A percentile compares a stretch with the other conserved stretches of the same genome.
These are phyloP conservation scores for Pleurotus djamor DNA, from an alignment of 768 basidiomycete genomes.

Conservation along the genomic window DNA sequence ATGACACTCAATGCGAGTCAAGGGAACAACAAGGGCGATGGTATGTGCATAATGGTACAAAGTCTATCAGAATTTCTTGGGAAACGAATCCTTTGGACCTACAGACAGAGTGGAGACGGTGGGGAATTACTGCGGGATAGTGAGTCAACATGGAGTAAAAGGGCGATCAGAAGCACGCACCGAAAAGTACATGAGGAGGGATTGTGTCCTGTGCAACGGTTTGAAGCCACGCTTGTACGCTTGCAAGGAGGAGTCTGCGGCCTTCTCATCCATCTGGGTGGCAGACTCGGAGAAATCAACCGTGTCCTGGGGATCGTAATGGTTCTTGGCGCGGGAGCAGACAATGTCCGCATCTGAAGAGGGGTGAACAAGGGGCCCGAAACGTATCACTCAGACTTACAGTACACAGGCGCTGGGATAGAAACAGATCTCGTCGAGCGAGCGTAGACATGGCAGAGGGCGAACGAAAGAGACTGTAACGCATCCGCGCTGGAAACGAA, in stretches of 20 bases:
- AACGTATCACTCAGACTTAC: constrained; percentile 27
- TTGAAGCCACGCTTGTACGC: constrained; percentile 53
- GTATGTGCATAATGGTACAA: no score
- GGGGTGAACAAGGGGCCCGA: constrained; percentile 28
- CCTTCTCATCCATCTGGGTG: constrained; percentile 42
- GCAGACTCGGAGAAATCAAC: constrained; percentile 61
- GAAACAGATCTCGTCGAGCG: constrained; percentile 80
- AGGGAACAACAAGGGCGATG: no score
- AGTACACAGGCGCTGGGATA: constrained; percentile 81
- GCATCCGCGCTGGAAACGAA: constrained; percentile 44
- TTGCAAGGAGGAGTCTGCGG: constrained; percentile 41
- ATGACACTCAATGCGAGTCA: no score
- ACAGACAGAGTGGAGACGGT: no score
- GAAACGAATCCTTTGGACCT: no score
- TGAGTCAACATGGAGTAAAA: neutral
- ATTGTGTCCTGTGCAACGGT: constrained; percentile 50
- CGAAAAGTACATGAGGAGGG: constrained; percentile 61
- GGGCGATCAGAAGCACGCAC: constrained; percentile 19
- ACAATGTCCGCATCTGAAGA: constrained; percentile 27
- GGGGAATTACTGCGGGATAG: neutral
- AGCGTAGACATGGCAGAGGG: constrained; percentile 55
- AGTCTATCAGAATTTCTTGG: no score
- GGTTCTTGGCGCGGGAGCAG: constrained; percentile 80
- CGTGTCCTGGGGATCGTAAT: constrained; percentile 66
- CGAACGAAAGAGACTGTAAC: constrained; percentile 66